Evolutionary conservation across 805 yeast species (phyloP), one percentile per base, ranked within the genome.

Genomic region (Candida caryicola): DNA sequence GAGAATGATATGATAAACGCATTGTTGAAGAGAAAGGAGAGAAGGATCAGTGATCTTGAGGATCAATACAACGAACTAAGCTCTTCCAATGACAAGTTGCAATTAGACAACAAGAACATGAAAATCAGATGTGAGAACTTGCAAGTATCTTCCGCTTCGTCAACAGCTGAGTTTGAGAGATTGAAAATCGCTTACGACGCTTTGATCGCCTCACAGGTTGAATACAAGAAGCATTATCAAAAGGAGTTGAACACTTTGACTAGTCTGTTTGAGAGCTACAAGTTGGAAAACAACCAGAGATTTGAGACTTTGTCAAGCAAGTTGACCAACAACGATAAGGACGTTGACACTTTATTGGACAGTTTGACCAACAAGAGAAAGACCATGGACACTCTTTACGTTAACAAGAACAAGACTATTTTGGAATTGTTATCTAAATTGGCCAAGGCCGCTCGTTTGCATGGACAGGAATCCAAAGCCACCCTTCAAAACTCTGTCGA

Each of bases 1-100:
- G 91, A 87, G 51, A 82, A 82, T 49, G 89, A 85, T 46, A 82
- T 82, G 66, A 69, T 83, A 30, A 81, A 76, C 50, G 79, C 88
- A 1, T 62, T 85, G 45, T 61, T 86, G 41, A 77, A 74, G 44
- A 66, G 95, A 36, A 84, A 85, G 51, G 88, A 84, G 49, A 69
- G 90, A 36, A 67, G 86, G 37, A 74, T 85, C 17, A 51, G 65
- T 21, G 91, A 83, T 47, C 61, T 85, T 49, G 95, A 87, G 55
- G 65, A 61, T 29, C 79, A 77, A 46, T 58, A 74, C 40, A 69
- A 70, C 37, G 78, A 74, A 16, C 49, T 75, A n/a, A 50, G 64
- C 29, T 64, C 76, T 5, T 55, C 60, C 15, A 66, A 70, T 21
- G 84, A 80, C 44, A 62, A 73, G 14, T 59, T 74, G 39, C 68